Evolutionary conservation across 2,329 filamentous ascomycete species (phyloP), one percentile per base, ranked within the genome.

Genomic region (Apiospora marii): DNA sequence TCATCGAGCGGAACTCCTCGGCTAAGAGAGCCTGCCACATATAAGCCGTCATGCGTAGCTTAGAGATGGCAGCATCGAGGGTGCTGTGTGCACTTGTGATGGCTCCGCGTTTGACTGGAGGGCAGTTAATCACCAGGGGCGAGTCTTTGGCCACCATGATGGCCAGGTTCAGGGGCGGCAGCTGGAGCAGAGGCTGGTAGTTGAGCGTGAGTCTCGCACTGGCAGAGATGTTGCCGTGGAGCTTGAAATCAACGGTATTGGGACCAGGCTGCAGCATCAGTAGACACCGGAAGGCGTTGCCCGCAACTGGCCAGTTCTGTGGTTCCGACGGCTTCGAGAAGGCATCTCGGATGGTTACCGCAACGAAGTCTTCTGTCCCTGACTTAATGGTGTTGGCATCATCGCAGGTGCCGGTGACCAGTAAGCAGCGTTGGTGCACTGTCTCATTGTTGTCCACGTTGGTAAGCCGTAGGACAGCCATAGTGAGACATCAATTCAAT

Each of bases 1-100:
- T 89, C 76, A 92, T 89, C 69, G 89, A 86, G 74, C 90, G 91
- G 89, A 94, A 92, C 77, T 94, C 92, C 78, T 94, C 92, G 30
- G 91, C 92, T 1, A 92, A 93, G 72, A 93, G 92, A 30, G 92
- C 92, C 79, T 94, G 92, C 92, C 92, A 94, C 72, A 94, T 86
- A 80, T 94, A 93, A 34, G 92, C 92, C 27, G 92, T 88, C 88
- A 93, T 93, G 71, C 92, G 87, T 76, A 93, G 92, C 79, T 94
- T 94, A 76, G 88, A 87, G 69, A 93, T 87, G 1, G 92, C 92
- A 24, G 89, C 88, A 41, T 92, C 87, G 24, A 94, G 79, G 14
- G 85, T 90, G 5, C 81, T 79, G 72, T 84, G 82, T 0, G 82
- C 78, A 46, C 77, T 79, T 81, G 92, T 92, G 69, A 88, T 86